These are phyloP conservation scores for Turnera subulata DNA, from an alignment of 345 rosid species.

Conservation along the genomic window DNA sequence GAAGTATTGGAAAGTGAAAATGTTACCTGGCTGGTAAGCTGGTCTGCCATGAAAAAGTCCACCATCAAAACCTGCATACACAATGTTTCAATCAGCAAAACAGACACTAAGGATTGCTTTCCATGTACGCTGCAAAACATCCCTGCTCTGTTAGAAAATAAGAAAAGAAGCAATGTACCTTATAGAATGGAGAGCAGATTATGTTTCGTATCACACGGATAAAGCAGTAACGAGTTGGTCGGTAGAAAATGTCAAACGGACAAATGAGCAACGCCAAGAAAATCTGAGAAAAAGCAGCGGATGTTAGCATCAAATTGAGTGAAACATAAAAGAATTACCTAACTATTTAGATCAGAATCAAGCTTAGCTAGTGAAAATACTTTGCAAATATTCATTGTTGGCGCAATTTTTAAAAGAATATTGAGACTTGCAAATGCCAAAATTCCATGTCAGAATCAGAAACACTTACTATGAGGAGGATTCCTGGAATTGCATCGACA, in stretches of 20 bases:
- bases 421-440: too few species aligned
- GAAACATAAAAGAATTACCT: too few species aligned
- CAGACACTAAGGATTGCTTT: neutral
- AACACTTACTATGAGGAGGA: conserved; percentile 58
- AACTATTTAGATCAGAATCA: too few species aligned
- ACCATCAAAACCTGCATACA: conserved; percentile 72
- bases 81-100: neutral
- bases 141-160: too few species aligned
- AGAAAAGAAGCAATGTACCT: conserved; percentile 31
- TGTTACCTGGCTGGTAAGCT: conserved; percentile 91
- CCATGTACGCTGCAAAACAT: too few species aligned
- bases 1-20: neutral
- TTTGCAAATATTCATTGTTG: too few species aligned
- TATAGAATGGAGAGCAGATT: conserved; percentile 80
- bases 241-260: conserved; percentile 75
- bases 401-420: too few species aligned
- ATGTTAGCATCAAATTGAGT: neutral
- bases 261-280: conserved; percentile 56
- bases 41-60: conserved; percentile 98
- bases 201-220: conserved; percentile 72
- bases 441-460: too few species aligned
- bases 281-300: conserved; percentile 33
- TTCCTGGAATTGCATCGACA: conserved; percentile 82
- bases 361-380: too few species aligned
- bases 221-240: conserved; percentile 81